phyloP scores from a whole-genome alignment of 257 asterid species.

The Fraxinus americana region DNA sequence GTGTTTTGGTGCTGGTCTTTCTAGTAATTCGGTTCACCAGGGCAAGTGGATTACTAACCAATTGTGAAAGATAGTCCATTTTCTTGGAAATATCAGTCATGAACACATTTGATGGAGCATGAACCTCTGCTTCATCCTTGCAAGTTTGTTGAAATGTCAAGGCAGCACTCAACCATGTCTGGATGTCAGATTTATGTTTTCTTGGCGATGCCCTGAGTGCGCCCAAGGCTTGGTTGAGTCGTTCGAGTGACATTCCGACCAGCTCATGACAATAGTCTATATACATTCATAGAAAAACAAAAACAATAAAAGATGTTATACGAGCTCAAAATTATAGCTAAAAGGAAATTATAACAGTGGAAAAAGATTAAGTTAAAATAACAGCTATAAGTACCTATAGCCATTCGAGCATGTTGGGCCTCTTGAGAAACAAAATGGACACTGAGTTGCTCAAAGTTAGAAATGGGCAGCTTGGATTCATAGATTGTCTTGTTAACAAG shows the following conservation, averaged over 20 bases:
- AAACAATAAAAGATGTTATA: too few relatives aligned
- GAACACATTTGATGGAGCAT: conserved; percentile 35
- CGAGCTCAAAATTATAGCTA: not conserved
- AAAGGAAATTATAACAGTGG: not conserved
- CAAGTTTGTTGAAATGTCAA: conserved; percentile 69
- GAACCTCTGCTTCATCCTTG: conserved; percentile 49
- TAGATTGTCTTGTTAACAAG: conserved; percentile 54
- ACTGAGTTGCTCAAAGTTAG: conserved; percentile 47
- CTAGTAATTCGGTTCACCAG: conserved; percentile 54
- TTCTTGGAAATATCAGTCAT: conserved; percentile 46
- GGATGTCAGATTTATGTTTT: conserved; percentile 59
- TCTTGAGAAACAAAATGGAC: conserved; percentile 49
- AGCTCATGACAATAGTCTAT: conserved; percentile 61
- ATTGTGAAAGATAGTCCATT: conserved; percentile 55
- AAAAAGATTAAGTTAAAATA: not conserved
- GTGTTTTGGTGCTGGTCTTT: not conserved
- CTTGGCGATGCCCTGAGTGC: conserved; percentile 48
- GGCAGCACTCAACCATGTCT: conserved; percentile 81
- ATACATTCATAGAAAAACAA: not conserved
- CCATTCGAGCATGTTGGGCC: conserved; percentile 48
- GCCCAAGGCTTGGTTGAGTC: conserved; percentile 55
- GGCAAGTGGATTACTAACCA: conserved; percentile 64
- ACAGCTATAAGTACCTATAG: conserved; percentile 39
- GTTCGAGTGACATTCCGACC: conserved; percentile 45
- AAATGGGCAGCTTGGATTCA: conserved; percentile 42